These are phyloP conservation scores for Fraxinus cuspidata DNA, from an alignment of 257 asterid species.

Conservation along the genomic window DNA sequence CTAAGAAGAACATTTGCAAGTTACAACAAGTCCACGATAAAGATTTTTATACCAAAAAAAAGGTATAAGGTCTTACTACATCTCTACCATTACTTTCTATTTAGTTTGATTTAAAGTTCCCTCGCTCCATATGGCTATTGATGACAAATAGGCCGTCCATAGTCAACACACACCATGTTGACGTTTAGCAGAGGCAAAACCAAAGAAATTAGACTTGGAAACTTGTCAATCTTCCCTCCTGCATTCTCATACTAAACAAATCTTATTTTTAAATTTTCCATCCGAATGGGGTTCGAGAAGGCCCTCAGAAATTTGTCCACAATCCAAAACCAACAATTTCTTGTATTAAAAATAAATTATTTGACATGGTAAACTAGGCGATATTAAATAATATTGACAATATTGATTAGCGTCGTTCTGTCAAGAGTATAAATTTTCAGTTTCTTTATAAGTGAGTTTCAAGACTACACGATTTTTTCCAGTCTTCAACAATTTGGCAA, in stretches of 20 bases:
- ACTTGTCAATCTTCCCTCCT: background rate
- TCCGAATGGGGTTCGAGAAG: background rate
- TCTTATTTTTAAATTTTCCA: background rate
- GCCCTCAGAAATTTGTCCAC: background rate
- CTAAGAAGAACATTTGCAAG: no score
- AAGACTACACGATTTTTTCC: background rate
- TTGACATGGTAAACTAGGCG: background rate
- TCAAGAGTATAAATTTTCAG: no score
- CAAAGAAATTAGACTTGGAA: background rate
- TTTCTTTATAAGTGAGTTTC: background rate
- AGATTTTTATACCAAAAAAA: no score
- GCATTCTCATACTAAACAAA: background rate
- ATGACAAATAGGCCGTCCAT: no score
- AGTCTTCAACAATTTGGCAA: background rate
- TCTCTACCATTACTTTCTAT: no score
- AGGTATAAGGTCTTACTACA: no score
- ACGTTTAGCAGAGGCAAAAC: background rate
- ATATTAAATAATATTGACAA: background rate
- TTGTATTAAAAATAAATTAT: background rate
- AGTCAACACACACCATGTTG: no score
- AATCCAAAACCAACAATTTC: background rate
- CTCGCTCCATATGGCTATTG: no score
- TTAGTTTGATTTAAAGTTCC: no score
- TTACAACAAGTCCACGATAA: no score
- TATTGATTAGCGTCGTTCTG: background rate